Evolutionary conservation across 2,329 filamentous ascomycete genomes (phyloP), one percentile per base, ranked within the genome.

Genomic region (Colletotrichum trifolii): DNA sequence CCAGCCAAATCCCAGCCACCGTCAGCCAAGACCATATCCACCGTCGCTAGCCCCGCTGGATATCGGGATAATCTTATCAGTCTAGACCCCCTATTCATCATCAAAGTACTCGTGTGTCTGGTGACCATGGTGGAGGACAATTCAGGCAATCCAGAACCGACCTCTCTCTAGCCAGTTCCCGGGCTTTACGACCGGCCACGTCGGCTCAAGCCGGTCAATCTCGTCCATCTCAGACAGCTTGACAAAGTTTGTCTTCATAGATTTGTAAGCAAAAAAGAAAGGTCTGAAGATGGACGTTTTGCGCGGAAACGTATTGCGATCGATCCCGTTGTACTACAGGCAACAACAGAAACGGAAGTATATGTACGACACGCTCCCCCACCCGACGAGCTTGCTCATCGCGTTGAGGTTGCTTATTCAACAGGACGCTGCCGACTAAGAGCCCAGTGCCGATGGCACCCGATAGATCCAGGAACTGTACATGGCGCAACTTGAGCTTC

Each of bases 321-420:
- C 82, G 45, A 93, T 81, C 8, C 89, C 89, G 71, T 93, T 87
- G 12, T 83, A 84, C 15, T 84, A 78, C 25, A 91, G 84, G 1
- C 89, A 90, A 65, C 87, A 83, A 74, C 90, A 85, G 78, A 93
- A 94, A 47, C 86, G 84, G 52, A 93, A 78, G 75, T 91, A 93
- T 0, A 88, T 90, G 71, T 89, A 83, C 68, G 86, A 87, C 70
- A 91, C 88, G 68, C 87, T 85, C 15, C 85, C 83, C 84, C 89
- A 92, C 55, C 89, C 87, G 73, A 92, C 88, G 25, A 92, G 82
- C 64, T 90, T 87, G 7, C 89, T 90, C 10, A 91, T 88, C 34
- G 90, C 91, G 50, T 89, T 80, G 72, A 92, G 77, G 70, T 80
- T 82, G 8, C 79, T 81, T 60, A 84, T 77, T 82, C 82, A 84